Conservation (phyloP, 305 asterid species). For the Striga hermonthica region DNA sequence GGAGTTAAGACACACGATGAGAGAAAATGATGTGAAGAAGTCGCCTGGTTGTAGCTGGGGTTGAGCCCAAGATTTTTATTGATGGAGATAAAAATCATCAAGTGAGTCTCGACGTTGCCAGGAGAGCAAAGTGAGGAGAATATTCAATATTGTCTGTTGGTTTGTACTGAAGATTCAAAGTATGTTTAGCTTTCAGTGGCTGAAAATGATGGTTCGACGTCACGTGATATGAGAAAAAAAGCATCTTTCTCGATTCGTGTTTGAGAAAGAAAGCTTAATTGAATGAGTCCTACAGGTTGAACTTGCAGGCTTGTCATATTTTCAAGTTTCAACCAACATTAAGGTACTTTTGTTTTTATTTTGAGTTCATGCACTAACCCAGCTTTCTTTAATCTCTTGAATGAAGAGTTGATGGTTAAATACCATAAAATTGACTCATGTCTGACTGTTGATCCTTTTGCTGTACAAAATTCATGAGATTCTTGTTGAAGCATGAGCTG, state of each 20-base stretch:
- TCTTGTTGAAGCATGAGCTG: too few species aligned
- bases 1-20: conserved; percentile 65
- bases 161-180: neutral
- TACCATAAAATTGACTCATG: too few species aligned
- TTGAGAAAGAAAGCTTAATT: neutral
- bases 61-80: conserved; percentile 60
- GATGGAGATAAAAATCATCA: conserved; percentile 55
- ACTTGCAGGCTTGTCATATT: too few species aligned
- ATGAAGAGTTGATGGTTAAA: too few species aligned
- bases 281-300: too few species aligned
- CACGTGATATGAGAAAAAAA: neutral
- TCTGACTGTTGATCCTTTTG: too few species aligned
- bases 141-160: neutral
- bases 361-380: too few species aligned
- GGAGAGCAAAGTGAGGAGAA: conserved; percentile 38
- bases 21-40: conserved; percentile 69
- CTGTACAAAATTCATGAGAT: too few species aligned
- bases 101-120: conserved; percentile 30
- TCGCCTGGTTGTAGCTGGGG: conserved; percentile 89
- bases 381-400: too few species aligned
- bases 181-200: neutral
- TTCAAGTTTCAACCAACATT: too few species aligned
- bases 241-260: neutral
- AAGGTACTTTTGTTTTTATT: too few species aligned
- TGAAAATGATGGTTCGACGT: conserved; percentile 7